Percentiles rank a stretch among this genome's conserved stretches.
Conservation (phyloP, 768 basidiomycete genomes). For the Phylloporus sp. region DNA sequence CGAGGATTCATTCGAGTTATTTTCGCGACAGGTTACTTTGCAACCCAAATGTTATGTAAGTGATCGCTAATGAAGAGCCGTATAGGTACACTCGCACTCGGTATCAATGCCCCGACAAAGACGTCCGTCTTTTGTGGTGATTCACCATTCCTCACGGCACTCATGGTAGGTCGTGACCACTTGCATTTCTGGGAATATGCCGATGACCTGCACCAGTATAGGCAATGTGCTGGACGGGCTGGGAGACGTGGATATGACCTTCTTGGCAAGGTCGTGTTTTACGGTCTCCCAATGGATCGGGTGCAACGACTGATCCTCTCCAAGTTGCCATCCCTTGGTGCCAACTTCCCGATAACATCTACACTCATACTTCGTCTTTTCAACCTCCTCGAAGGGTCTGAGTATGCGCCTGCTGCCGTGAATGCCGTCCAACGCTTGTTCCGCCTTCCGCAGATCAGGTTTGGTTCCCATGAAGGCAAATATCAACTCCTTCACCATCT, state of each 20-base stretch:
- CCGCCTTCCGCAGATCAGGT: slow-evolving; percentile 54
- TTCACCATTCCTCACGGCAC: slow-evolving; percentile 56
- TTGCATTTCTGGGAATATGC: neutral
- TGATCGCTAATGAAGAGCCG: neutral
- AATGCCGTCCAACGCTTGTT: slow-evolving; percentile 51
- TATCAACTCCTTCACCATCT: slow-evolving; percentile 62
- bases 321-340: slow-evolving; percentile 55
- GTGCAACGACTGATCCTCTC: slow-evolving; percentile 64
- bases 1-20: slow-evolving; percentile 60
- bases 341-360: slow-evolving; percentile 63
- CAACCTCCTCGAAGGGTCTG: slow-evolving; percentile 61
- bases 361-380: slow-evolving; percentile 63
- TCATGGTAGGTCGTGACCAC: slow-evolving; percentile 42
- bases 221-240: slow-evolving; percentile 71
- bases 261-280: slow-evolving; percentile 70
- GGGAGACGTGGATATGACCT: slow-evolving; percentile 70
- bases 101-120: slow-evolving; percentile 71
- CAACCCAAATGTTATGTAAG: neutral
- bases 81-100: slow-evolving; percentile 64
- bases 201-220: slow-evolving; percentile 42
- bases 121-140: slow-evolving; percentile 63
- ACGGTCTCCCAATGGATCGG: slow-evolving; percentile 59
- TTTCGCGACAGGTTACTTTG: slow-evolving; percentile 53
- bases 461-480: slow-evolving; percentile 50
- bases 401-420: slow-evolving; percentile 44